Base-by-base conservation (phyloP, 768 basidiomycete genomes). In the Thelephora ganbajun region DNA sequence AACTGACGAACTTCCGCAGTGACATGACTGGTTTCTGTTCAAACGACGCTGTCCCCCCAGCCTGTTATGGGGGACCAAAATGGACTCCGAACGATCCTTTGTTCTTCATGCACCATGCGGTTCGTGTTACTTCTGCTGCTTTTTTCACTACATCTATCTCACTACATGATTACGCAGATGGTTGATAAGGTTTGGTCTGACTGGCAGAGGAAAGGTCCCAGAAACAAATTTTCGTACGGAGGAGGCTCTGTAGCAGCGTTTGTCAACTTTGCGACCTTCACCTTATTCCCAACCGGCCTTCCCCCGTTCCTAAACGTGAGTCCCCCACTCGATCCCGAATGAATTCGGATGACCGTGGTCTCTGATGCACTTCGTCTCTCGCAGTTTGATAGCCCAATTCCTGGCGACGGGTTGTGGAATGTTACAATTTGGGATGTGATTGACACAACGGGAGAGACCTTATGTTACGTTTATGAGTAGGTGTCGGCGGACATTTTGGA, bases 111-210 rank as follows among this genome's bases (percentile, higher is more conserved):
- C 63, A 66, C 54, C 65, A 66, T 46, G 63, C 58, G 1, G 65
- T 66, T 44, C 45, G 60, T 11, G 23, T 33, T 33, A 9, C 14
- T 41, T 18, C 26, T 30, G 5, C 26, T 9, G 18, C 35, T 44
- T 13, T 19, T 37, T 5, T 45, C 30, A n/a, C 16, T 16, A n/a
- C n/a, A 26, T 18, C 11, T 48, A 26, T 22, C 39, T 41, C 12
- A 14, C 7, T 9, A 37, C 14, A 22, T 41, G 12, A 7, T 6
- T 7, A 2, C 16, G 30, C 46, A 60, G 60, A 65, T 64, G 64
- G 53, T 67, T 43, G 66, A 66, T 53, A 63, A 63, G 48, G 46
- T 66, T 12, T 67, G 66, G 65, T 63, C 37, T 43, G 59, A 65
- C 43, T 66, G 65, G 65, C 66, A 67, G 44, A 48, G 49, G 44